Percentiles rank a stretch among this genome's conserved stretches.
Conservation (phyloP, 2,329 filamentous ascomycete genomes). For the Fusarium verrucosum region DNA sequence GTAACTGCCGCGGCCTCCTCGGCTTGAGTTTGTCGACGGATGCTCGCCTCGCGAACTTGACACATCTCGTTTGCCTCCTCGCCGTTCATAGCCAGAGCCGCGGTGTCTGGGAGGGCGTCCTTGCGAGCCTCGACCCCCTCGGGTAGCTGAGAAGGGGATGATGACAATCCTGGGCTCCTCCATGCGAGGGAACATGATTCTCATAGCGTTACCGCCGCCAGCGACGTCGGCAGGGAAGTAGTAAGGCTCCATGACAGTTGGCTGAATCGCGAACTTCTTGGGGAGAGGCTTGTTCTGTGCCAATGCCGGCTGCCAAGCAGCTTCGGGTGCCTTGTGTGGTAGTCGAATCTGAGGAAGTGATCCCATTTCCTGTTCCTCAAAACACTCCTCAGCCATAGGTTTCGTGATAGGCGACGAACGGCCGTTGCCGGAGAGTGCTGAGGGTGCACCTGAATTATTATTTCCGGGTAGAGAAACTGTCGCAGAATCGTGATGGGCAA, state of each 20-base stretch:
- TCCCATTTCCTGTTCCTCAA: conserved; percentile 82
- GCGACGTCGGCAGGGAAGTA: conserved; percentile 48
- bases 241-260: conserved; percentile 49
- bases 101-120: conserved; percentile 45
- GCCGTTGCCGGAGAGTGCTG: conserved; percentile 48
- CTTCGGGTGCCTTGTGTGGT: conserved; percentile 69
- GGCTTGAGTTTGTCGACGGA: conserved; percentile 40
- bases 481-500: conserved; percentile 59
- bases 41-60: conserved; percentile 44
- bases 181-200: conserved; percentile 56
- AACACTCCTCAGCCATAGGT: conserved; percentile 80
- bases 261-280: conserved; percentile 58
- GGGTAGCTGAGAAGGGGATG: conserved; percentile 49
- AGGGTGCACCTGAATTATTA: background rate
- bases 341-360: conserved; percentile 76
- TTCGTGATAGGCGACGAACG: conserved; percentile 64
- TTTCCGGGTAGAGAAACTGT: conserved; percentile 73
- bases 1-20: conserved; percentile 53
- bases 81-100: conserved; percentile 43
- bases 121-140: conserved; percentile 46
- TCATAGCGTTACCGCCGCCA: conserved; percentile 50
- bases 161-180: conserved; percentile 51
- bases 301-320: conserved; percentile 69
- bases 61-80: conserved; percentile 49
- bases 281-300: conserved; percentile 65